phyloP scores from a whole-genome alignment of 2,329 filamentous ascomycete species.

The Emergomyces orientalis region DNA sequence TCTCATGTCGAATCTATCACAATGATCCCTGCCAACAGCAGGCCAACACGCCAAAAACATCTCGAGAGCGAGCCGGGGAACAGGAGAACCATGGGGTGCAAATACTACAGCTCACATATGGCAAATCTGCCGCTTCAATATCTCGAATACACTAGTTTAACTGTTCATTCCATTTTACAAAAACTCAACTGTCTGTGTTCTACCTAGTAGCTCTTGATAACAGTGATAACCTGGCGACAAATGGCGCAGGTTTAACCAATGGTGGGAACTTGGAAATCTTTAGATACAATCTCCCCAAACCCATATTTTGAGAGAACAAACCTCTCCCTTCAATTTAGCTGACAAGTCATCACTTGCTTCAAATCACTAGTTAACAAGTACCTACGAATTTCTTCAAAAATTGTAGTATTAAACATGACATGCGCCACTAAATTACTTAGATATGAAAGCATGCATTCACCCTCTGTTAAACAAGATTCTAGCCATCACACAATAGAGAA shows the following conservation, averaged over 20 bases:
- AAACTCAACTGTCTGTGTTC: too few relatives aligned
- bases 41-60: neutral
- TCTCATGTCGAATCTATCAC: neutral
- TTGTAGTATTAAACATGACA: constrained; percentile 9
- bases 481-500: neutral
- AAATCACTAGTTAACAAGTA: constrained; percentile 6
- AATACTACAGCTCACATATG: neutral
- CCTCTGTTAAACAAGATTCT: neutral
- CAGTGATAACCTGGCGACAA: too few relatives aligned
- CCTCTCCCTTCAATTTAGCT: too few relatives aligned
- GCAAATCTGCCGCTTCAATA: neutral
- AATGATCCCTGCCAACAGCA: neutral
- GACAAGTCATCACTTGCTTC: neutral
- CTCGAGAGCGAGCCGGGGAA: neutral
- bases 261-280: too few relatives aligned
- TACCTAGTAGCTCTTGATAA: too few relatives aligned
- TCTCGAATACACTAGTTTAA: neutral
- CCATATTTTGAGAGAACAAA: neutral
- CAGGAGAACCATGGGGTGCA: neutral
- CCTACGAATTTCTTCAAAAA: too few relatives aligned
- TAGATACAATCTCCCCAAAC: neutral
- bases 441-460: neutral
- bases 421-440: constrained; percentile 4
- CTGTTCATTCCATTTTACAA: neutral
- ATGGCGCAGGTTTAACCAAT: too few relatives aligned